These are phyloP conservation scores for Termitomyces sp. DNA, from an alignment of 768 basidiomycete genomes.

Conservation along the genomic window DNA sequence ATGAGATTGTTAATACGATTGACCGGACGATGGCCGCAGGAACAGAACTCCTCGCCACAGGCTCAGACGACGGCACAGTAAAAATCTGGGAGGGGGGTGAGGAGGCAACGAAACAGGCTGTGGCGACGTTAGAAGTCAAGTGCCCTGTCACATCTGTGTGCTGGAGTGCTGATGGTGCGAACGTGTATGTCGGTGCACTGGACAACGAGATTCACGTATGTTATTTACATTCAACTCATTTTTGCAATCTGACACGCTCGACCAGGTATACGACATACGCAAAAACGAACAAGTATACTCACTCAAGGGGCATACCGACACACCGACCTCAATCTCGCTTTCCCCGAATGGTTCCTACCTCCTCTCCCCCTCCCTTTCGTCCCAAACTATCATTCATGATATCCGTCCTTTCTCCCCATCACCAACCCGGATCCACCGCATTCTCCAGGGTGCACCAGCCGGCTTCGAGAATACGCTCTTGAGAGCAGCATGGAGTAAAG, in stretches of 20 bases:
- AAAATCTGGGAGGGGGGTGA: constrained; percentile 88
- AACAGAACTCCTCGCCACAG: constrained; percentile 79
- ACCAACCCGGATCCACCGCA: constrained; percentile 74
- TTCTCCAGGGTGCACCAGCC: constrained; percentile 79
- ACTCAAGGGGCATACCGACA: constrained; percentile 84
- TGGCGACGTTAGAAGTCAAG: constrained; percentile 78
- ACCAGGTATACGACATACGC: constrained; percentile 83
- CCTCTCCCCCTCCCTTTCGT: constrained; percentile 88
- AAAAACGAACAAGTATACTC: constrained; percentile 77
- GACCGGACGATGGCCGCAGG: constrained; percentile 86
- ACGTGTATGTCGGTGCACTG: constrained; percentile 84
- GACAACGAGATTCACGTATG: constrained; percentile 96
- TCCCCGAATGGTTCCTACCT: constrained; percentile 87
- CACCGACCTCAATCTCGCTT: constrained; percentile 87
- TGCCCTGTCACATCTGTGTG: constrained; percentile 90
- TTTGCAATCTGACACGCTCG: background rate
- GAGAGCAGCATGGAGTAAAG: constrained; percentile 83
- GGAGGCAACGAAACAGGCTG: constrained; percentile 63
- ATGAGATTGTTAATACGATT: constrained; percentile 85
- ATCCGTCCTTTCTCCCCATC: constrained; percentile 90
- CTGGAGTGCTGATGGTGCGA: constrained; percentile 89
- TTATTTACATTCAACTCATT: constrained; percentile 13
- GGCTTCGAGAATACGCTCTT: constrained; percentile 89
- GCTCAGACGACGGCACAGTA: constrained; percentile 89
- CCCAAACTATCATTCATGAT: constrained; percentile 85